Evolutionary conservation across 2,329 filamentous ascomycete species (phyloP), one percentile per base, ranked within the genome.

Genomic region (Tolypocladium guangdongense): DNA sequence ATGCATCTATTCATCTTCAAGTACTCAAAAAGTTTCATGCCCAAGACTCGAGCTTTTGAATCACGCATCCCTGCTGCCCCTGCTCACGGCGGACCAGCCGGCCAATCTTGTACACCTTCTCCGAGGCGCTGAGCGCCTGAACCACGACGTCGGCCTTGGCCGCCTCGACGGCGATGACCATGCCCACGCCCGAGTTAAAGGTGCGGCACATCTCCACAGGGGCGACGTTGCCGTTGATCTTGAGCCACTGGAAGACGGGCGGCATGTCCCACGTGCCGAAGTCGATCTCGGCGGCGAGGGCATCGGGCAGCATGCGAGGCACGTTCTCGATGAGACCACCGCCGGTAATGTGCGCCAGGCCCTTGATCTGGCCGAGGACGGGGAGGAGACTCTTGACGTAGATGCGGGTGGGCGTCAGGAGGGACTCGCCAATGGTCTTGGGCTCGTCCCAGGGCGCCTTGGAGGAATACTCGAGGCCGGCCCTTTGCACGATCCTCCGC

Each of bases 281-380:
- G 63, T 96, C 87, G 53, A 99, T 83, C 66, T 90, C 82, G 2
- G 90, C 92, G 2, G 87, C 81, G 7, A 99, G 81, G 47, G 84
- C 75, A 36, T 78, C 70, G 2, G 93, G 93, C 20, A 99, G 78
- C 87, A 95, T 95, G 59, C 93, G 85, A 33, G 93, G 93, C 30
- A 99, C 86, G 69, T 99, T 99, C 72, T 99, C 93, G 20, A 86
- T 77, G 22, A 99, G 80, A 12, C 93, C 93, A 56, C 93, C 93
- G 50, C 93, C 93, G 0, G 93, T 99, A 73, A 99, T 97, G 72
- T 99, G 93, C 12, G 93, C 88, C 69, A 97, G 87, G 52, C 93
- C 93, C 74, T 96, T 95, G 68, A 97, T 77, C 41, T 90, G 74
- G 11, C 77, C 73, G 24, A 81, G 71, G 1, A 87, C 80, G 49